A percentile compares a stretch with the other conserved stretches of the same genome.
Evolutionary conservation across 2,329 filamentous ascomycete genomes (phyloP).

Genomic region (Beauveria scarabaeidicola): DNA sequence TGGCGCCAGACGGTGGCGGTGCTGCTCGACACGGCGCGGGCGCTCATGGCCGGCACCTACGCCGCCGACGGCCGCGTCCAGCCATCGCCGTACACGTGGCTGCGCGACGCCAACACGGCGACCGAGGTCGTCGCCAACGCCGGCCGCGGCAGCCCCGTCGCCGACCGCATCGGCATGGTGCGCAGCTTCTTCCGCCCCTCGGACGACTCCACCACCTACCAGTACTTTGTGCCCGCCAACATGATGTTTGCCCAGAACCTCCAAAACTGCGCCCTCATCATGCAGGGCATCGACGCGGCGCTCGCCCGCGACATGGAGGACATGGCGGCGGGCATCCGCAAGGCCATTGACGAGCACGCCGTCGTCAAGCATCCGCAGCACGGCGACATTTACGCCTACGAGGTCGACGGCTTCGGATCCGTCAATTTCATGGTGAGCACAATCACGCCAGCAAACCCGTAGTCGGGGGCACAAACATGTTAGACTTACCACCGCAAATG

Average conservation of each 20-base stretch:
- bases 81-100: constrained; percentile 63
- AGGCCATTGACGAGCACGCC: constrained; percentile 62
- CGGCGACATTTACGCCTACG: constrained; percentile 59
- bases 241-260: constrained; percentile 70
- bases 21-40: constrained; percentile 58
- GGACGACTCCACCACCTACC: constrained; percentile 78
- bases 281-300: constrained; percentile 36
- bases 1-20: constrained; percentile 68
- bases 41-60: constrained; percentile 70
- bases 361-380: constrained; percentile 53
- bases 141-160: constrained; percentile 74
- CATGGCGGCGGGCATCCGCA: constrained; percentile 48
- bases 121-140: constrained; percentile 74
- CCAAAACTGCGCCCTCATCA: constrained; percentile 36
- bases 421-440: constrained; percentile 43
- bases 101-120: constrained; percentile 59
- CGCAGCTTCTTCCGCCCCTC: constrained; percentile 84
- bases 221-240: constrained; percentile 84
- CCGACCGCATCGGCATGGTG: constrained; percentile 69
- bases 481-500: not conserved
- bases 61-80: constrained; percentile 47
- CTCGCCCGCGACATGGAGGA: constrained; percentile 49
- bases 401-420: constrained; percentile 60
- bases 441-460: too few relatives aligned
- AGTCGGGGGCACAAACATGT: too few relatives aligned